Evolutionary conservation across 108 stramenopile genomes (phyloP).

Genomic region (Nannochloropsis gaditana): DNA sequence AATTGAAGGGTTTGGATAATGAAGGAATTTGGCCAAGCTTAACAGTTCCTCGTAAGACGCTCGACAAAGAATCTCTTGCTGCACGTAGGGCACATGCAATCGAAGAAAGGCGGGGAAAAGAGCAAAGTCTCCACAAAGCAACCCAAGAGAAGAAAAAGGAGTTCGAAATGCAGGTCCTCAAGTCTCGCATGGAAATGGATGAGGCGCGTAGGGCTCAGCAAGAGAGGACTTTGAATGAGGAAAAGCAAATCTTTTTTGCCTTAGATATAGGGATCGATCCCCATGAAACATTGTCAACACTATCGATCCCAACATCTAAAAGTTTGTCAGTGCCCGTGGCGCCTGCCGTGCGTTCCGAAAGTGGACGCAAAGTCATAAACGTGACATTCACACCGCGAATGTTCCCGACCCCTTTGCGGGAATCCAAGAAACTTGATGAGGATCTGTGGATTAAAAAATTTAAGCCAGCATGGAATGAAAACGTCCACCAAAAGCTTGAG

Average conservation of each 20-base stretch:
- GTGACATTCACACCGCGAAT: slow-evolving; percentile 20
- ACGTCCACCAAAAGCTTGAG: not conserved
- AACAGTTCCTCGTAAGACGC: not conserved
- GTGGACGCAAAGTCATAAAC: not conserved
- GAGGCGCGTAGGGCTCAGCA: not conserved
- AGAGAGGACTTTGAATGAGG: not conserved
- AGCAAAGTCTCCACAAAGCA: not conserved
- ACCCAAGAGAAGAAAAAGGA: not conserved
- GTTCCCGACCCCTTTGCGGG: slow-evolving; percentile 21
- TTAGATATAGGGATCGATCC: not conserved
- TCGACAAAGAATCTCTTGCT: not conserved
- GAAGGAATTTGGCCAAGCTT: not conserved
- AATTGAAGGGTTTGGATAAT: not conserved
- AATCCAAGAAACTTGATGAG: slow-evolving; percentile 6
- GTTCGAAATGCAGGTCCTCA: not conserved
- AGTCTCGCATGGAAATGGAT: not conserved
- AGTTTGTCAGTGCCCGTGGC: not conserved
- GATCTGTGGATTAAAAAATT: not conserved
- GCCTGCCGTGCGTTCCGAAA: not conserved
- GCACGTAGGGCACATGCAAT: not conserved
- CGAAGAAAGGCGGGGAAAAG: not conserved
- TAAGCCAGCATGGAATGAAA: slow-evolving; percentile 9
- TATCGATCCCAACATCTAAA: not conserved
- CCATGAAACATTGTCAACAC: not conserved
- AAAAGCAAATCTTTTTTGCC: not conserved